Evolutionary conservation across 2,329 filamentous ascomycete genomes (phyloP).

Genomic region (Beauveria varroae): DNA sequence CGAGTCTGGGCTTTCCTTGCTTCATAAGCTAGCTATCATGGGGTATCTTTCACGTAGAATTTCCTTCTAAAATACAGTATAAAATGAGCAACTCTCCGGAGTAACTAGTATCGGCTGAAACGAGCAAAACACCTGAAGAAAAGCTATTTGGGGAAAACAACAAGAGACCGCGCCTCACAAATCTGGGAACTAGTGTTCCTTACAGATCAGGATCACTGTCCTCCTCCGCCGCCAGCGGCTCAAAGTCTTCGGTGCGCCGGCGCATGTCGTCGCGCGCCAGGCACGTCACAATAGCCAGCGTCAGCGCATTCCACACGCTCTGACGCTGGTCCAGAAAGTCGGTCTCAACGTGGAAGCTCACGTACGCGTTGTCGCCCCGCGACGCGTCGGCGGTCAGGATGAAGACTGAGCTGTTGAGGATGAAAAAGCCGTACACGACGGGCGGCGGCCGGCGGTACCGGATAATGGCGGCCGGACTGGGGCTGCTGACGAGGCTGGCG

Average conservation of each 20-base stretch:
- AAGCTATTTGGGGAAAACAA: neutral
- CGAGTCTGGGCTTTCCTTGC: neutral
- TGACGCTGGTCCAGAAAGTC: constrained; percentile 32
- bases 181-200: neutral
- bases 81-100: neutral
- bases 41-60: neutral
- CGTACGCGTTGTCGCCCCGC: constrained; percentile 26
- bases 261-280: constrained; percentile 33
- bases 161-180: too few relatives aligned
- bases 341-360: constrained; percentile 36
- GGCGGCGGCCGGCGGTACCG: constrained; percentile 27
- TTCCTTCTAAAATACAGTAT: neutral
- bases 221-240: constrained; percentile 19
- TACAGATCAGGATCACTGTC: constrained; percentile 33
- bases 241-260: constrained; percentile 27
- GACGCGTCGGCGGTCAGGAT: constrained; percentile 33
- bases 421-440: constrained; percentile 37
- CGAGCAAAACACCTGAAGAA: neutral
- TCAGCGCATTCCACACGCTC: constrained; percentile 38
- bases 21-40: neutral
- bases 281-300: constrained; percentile 32
- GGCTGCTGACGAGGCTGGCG: neutral
- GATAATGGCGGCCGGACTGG: neutral
- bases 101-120: neutral
- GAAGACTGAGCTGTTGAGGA: constrained; percentile 31